Evolutionary conservation across 805 yeast species (phyloP).

Genomic region (Yarrowia divulgata): DNA sequence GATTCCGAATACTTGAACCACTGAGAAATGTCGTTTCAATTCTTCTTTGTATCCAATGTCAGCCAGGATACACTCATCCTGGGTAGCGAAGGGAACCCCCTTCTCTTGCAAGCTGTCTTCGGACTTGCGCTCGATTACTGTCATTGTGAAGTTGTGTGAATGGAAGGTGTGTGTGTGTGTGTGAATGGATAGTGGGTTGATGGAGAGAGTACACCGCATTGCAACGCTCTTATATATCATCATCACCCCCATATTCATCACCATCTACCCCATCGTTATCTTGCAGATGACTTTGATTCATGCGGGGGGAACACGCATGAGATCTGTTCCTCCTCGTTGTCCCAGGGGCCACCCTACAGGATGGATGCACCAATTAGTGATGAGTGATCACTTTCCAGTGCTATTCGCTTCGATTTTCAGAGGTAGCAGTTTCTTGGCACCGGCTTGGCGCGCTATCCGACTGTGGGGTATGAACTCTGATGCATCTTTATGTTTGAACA

Average conservation of each 20-base stretch:
- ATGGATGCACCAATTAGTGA: not conserved
- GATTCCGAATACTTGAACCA: slow-evolving; percentile 71
- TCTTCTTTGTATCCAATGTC: slow-evolving; percentile 78
- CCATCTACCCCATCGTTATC: slow-evolving; percentile 35
- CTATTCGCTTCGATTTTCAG: not conserved
- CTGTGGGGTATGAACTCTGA: slow-evolving; percentile 34
- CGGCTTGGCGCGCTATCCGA: slow-evolving; percentile 27
- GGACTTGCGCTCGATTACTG: slow-evolving; percentile 15
- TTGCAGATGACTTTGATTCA: slow-evolving; percentile 21
- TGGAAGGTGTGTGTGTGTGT: not conserved
- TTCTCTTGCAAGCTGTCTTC: slow-evolving; percentile 36
- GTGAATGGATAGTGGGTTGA: slow-evolving; percentile 1
- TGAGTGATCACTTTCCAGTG: slow-evolving; percentile 15
- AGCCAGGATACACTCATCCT: slow-evolving; percentile 49
- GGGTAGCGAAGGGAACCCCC: slow-evolving; percentile 31
- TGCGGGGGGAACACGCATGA: slow-evolving; percentile 28
- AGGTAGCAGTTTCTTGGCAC: slow-evolving; percentile 2
- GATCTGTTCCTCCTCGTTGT: not conserved
- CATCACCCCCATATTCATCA: slow-evolving; percentile 8
- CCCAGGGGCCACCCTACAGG: slow-evolving; percentile 30
- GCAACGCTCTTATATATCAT: slow-evolving; percentile 14
- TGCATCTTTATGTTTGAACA: not conserved
- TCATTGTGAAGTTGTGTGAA: not conserved
- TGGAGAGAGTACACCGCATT: not conserved
- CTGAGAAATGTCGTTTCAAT: slow-evolving; percentile 64